Evolutionary conservation across 495 filamentous ascomycete species (phyloP).

Genomic region (Pseudoneurospora amorphoporcata): DNA sequence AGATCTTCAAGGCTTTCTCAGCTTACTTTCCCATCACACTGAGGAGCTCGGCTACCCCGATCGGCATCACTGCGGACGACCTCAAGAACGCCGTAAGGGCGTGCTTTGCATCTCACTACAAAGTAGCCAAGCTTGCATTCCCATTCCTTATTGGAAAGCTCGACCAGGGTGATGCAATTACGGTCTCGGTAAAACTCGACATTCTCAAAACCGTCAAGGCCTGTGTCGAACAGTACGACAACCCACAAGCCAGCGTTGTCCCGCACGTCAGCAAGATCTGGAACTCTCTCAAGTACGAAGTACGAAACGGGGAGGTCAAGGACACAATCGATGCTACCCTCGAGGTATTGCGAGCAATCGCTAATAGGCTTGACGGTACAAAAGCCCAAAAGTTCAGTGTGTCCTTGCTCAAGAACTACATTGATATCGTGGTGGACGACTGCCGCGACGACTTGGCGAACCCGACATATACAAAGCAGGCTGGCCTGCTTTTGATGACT

Average conservation of each 20-base stretch:
- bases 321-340: constrained; percentile 39
- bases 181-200: constrained; percentile 43
- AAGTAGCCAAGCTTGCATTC: constrained; percentile 29
- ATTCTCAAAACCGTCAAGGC: constrained; percentile 38
- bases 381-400: constrained; percentile 23
- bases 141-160: constrained; percentile 38
- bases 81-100: constrained; percentile 34
- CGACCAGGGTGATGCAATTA: constrained; percentile 39
- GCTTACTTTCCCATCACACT: constrained; percentile 45
- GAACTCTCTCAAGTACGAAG: constrained; percentile 46
- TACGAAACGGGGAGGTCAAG: constrained; percentile 44
- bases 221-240: constrained; percentile 33
- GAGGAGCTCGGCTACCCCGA: constrained; percentile 28
- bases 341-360: constrained; percentile 34
- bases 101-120: constrained; percentile 37
- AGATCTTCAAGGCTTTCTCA: constrained; percentile 37
- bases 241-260: constrained; percentile 28
- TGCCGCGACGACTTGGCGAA: constrained; percentile 34
- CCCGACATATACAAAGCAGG: constrained; percentile 33
- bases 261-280: constrained; percentile 37
- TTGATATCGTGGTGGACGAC: constrained; percentile 30
- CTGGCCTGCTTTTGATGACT: constrained; percentile 35
- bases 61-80: constrained; percentile 38
- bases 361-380: constrained; percentile 26
- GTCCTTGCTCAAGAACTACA: constrained; percentile 24